Conservation (phyloP, 208 protist species). For the Histomonas meleagridis region DNA sequence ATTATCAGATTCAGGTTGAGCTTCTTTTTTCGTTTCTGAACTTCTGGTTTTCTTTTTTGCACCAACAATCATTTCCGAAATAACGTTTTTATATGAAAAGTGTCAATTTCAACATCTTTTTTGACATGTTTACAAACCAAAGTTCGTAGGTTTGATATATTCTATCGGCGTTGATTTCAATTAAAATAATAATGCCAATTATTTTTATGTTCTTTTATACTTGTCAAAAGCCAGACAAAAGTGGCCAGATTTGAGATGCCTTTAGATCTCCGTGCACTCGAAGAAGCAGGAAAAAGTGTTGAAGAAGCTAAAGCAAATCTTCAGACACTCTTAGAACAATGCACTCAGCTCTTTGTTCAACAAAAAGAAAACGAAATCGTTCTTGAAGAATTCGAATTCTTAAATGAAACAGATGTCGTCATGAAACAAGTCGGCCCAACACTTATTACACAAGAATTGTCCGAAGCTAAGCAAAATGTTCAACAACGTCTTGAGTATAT, state of each 20-base stretch:
- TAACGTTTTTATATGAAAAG: too few relatives aligned
- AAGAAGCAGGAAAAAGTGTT: not conserved
- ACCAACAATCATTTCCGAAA: slow-evolving; percentile 30
- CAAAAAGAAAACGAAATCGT: not conserved
- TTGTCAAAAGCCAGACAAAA: too few relatives aligned
- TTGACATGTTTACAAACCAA: too few relatives aligned
- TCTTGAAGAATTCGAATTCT: not conserved
- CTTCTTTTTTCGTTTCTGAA: too few relatives aligned
- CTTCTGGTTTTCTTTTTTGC: not conserved
- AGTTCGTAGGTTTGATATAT: too few relatives aligned
- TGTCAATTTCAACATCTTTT: too few relatives aligned
- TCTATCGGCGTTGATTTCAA: too few relatives aligned
- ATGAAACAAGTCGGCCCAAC: not conserved
- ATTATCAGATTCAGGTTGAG: not conserved
- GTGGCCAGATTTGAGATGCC: too few relatives aligned
- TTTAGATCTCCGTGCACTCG: not conserved
- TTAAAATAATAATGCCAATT: too few relatives aligned
- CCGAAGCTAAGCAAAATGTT: not conserved
- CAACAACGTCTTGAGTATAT: not conserved
- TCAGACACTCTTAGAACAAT: not conserved
- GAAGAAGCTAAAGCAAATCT: not conserved
- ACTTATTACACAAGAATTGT: not conserved
- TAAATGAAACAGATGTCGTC: not conserved
- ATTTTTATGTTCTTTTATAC: too few relatives aligned
- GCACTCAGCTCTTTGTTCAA: not conserved